phyloP scores from a whole-genome alignment of 2,329 filamentous ascomycete species.

The Xylariaceae sp. region DNA sequence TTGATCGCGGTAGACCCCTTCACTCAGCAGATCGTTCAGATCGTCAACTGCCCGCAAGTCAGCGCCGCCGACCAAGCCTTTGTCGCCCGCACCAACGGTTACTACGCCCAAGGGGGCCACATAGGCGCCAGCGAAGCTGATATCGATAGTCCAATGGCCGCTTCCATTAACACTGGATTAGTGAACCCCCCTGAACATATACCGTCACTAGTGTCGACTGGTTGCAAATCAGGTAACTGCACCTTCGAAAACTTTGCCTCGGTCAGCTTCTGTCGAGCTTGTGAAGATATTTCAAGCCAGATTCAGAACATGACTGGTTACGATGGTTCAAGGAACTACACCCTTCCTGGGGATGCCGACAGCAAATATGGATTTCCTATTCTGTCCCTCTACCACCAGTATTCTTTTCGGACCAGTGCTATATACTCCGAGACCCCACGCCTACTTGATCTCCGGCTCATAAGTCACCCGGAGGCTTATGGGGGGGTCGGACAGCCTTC shows the following conservation, averaged over 20 bases:
- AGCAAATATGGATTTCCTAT: background rate
- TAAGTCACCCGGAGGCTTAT: background rate
- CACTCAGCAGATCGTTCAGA: constrained; percentile 7
- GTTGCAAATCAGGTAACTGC: constrained; percentile 3
- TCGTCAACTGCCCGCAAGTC: constrained; percentile 4
- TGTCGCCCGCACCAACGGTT: constrained; percentile 7
- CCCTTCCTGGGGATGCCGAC: constrained; percentile 1
- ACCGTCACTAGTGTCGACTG: background rate
- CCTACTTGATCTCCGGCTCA: background rate
- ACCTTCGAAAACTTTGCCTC: constrained; percentile 5
- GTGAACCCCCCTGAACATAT: constrained; percentile 1
- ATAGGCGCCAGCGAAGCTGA: background rate
- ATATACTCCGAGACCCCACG: background rate
- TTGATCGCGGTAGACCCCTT: constrained; percentile 7
- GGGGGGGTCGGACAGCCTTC: background rate
- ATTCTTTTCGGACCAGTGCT: background rate
- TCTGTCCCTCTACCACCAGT: background rate
- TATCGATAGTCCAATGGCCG: background rate
- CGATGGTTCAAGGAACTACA: constrained; percentile 1
- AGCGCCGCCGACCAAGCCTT: background rate
- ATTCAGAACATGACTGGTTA: constrained; percentile 2
- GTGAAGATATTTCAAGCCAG: constrained; percentile 5
- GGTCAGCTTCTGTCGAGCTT: constrained; percentile 8
- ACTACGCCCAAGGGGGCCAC: constrained; percentile 5
- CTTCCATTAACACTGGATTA: constrained; percentile 1